These are phyloP conservation scores for Podaxis sp. DNA, from an alignment of 768 basidiomycete genomes.

Conservation along the genomic window DNA sequence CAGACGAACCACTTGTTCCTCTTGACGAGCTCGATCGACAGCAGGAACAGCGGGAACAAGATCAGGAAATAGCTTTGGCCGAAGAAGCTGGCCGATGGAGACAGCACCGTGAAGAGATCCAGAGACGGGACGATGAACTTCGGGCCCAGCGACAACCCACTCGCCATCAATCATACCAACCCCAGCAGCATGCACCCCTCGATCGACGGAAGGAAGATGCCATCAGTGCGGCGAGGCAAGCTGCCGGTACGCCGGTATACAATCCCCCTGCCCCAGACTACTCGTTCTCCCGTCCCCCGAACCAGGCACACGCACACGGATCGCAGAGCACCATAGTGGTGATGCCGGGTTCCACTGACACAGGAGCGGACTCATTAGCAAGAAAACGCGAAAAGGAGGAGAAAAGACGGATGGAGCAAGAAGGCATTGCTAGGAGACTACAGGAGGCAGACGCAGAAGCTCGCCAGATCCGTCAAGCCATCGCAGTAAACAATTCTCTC, in stretches of 20 bases:
- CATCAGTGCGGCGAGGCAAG: slow-evolving; percentile 20
- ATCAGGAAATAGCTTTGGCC: slow-evolving; percentile 29
- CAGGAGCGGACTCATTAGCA: slow-evolving; percentile 15
- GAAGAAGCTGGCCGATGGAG: slow-evolving; percentile 38
- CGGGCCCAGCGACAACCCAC: slow-evolving; percentile 20
- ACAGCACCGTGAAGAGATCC: slow-evolving; percentile 31
- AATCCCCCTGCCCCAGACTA: slow-evolving; percentile 25
- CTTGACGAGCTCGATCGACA: slow-evolving; percentile 27
- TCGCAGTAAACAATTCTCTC: slow-evolving; percentile 26
- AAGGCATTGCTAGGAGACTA: slow-evolving; percentile 57
- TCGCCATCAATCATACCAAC: not conserved
- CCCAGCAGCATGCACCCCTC: not conserved
- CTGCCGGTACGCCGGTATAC: not conserved
- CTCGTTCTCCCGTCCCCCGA: slow-evolving; percentile 30
- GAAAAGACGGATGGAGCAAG: slow-evolving; percentile 51
- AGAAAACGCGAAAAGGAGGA: slow-evolving; percentile 30
- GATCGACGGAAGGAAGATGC: slow-evolving; percentile 25
- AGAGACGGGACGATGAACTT: slow-evolving; percentile 35
- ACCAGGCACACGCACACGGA: slow-evolving; percentile 22
- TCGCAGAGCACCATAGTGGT: slow-evolving; percentile 29
- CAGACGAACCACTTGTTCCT: slow-evolving; percentile 28
- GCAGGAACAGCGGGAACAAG: slow-evolving; percentile 26
- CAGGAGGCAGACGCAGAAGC: slow-evolving; percentile 57
- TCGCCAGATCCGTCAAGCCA: slow-evolving; percentile 39
- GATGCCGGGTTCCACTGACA: slow-evolving; percentile 20